Conservation (phyloP, 2,329 filamentous ascomycete genomes). For the Colletotrichum somersetense region DNA sequence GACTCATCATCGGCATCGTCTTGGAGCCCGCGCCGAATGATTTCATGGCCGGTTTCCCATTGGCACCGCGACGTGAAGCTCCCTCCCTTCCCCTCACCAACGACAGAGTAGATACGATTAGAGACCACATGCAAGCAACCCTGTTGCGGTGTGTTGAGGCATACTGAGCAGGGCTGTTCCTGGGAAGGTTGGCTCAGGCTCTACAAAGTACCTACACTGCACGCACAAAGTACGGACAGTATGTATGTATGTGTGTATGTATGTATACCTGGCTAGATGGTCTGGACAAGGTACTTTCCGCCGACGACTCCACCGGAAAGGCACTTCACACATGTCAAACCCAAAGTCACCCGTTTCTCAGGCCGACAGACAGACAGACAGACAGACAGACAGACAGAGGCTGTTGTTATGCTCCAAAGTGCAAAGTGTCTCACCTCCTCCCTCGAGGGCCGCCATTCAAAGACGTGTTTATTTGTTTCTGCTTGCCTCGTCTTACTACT, state of each 20-base stretch:
- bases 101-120: too few relatives aligned
- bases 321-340: slow-evolving; percentile 40
- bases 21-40: slow-evolving; percentile 18
- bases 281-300: slow-evolving; percentile 10
- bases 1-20: not conserved
- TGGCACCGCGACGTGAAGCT: slow-evolving; percentile 31
- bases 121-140: slow-evolving; percentile 37
- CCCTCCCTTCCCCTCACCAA: slow-evolving; percentile 20
- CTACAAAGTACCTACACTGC: not conserved
- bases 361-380: not conserved
- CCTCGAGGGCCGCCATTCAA: not conserved
- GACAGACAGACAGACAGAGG: not conserved
- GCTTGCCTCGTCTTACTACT: too few relatives aligned
- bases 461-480: not conserved
- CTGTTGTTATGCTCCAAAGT: not conserved
- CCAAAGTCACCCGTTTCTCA: slow-evolving; percentile 21
- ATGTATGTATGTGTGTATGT: not conserved
- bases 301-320: not conserved
- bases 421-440: not conserved
- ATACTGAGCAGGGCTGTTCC: slow-evolving; percentile 29
- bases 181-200: slow-evolving; percentile 23
- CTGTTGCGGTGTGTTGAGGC: slow-evolving; percentile 12
- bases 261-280: slow-evolving; percentile 9
- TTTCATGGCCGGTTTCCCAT: slow-evolving; percentile 33
- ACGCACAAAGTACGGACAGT: too few relatives aligned